Base-by-base conservation (phyloP, 2,329 filamentous ascomycete species). In the Amphichorda felina region DNA sequence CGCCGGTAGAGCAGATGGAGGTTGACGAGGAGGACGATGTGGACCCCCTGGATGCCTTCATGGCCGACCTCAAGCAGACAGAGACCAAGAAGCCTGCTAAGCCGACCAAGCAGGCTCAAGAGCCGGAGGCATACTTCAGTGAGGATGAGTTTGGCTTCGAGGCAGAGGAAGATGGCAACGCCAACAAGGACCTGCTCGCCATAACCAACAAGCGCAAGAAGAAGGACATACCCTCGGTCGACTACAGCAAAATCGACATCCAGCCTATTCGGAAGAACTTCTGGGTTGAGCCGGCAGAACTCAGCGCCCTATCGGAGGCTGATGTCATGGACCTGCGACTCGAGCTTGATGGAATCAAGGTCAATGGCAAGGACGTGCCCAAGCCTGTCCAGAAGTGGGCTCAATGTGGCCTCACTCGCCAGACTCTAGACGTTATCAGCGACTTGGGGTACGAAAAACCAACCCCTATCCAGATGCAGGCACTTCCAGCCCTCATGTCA, bases 351-450 rank as follows among this genome's bases (percentile, higher is more conserved):
- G 89, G 87, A 33, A 96, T 98, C 61, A 95, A 94, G 54, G 85
- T 96, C 29, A 77, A 81, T 40, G 87, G 88, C 41, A 78, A 86
- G 45, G 76, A 94, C 48, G 79, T 93, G 4, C 91, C 91, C 2
- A 94, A 88, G 49, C 91, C 91, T 4, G 88, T 98, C 8, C 82
- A 86, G 50, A 95, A 94, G 57, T 98, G 88, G 85, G 88, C 89
- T 1, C 89, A 96, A 50, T 94, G 88, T 53, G 91, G 91, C 32
- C 70, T 95, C 34, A 86, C 87, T 13, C 75, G 85, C 21, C 84
- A 88, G 49, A 88, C 86, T 6, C 63, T 95, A 37, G 86, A 95
- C 49, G 82, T 94, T 26, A 79, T 98, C 42, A 75, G 79, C 27
- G 74, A 72, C 36, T 63, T 95, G 26, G 82, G 83, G 6, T 98